These are phyloP conservation scores for Scalesia atractyloides DNA, from an alignment of 129 eudicot species.

Conservation along the genomic window DNA sequence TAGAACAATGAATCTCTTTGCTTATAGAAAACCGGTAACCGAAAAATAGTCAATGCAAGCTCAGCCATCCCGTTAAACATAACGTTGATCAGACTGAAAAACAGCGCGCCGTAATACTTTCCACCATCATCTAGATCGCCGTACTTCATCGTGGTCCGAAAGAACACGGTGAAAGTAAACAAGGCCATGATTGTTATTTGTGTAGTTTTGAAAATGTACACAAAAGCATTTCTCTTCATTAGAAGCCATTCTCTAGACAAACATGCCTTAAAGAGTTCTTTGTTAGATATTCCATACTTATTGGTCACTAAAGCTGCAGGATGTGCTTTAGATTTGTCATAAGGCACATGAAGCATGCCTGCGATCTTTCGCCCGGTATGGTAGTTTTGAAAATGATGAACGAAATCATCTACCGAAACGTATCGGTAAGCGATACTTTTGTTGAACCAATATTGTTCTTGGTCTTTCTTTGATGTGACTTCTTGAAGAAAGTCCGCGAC, in stretches of 20 bases:
- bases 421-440: slow-evolving; percentile 61
- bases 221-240: slow-evolving; percentile 73
- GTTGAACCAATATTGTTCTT: slow-evolving; percentile 79
- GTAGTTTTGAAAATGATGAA: slow-evolving; percentile 49
- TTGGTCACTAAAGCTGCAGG: slow-evolving; percentile 79
- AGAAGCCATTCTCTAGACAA: slow-evolving; percentile 82
- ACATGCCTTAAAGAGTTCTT: slow-evolving; percentile 71
- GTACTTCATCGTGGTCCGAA: slow-evolving; percentile 64
- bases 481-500: slow-evolving; percentile 83
- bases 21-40: slow-evolving; percentile 83
- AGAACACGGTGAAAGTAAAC: slow-evolving; percentile 73
- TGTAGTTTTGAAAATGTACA: slow-evolving; percentile 76
- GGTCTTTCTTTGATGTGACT: slow-evolving; percentile 80
- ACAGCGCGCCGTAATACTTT: slow-evolving; percentile 78
- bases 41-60: slow-evolving; percentile 66
- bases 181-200: slow-evolving; percentile 84
- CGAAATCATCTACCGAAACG: slow-evolving; percentile 67
- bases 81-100: slow-evolving; percentile 70
- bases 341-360: slow-evolving; percentile 51
- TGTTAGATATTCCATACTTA: slow-evolving; percentile 74
- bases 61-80: slow-evolving; percentile 92
- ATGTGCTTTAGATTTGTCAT: slow-evolving; percentile 63
- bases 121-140: slow-evolving; percentile 63
- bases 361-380: slow-evolving; percentile 50
- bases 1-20: slow-evolving; percentile 78